phyloP scores from a whole-genome alignment of 495 filamentous ascomycete genomes.

The Melanomma pulvis-pyrius region DNA sequence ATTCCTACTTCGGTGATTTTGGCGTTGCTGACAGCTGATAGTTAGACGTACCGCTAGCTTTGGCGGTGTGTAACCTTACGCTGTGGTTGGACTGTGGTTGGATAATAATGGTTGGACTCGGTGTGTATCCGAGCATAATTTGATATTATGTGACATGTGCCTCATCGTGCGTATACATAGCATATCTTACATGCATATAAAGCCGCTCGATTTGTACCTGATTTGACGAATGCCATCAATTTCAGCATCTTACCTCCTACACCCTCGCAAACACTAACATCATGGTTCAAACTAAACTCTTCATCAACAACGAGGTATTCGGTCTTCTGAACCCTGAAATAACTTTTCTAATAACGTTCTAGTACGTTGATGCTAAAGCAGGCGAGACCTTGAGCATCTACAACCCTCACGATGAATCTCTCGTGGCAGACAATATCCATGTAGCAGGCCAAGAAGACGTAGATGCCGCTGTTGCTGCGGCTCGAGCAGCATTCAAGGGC shows the following conservation, averaged over 20 bases:
- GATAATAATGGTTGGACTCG: not conserved
- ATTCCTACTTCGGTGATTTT: no score
- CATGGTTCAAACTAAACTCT: constrained; percentile 34
- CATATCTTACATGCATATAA: no score
- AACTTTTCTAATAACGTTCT: constrained; percentile 4
- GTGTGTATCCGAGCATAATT: not conserved
- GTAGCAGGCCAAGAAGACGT: constrained; percentile 37
- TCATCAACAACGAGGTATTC: constrained; percentile 45
- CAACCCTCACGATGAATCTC: constrained; percentile 33
- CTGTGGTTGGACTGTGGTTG: not conserved
- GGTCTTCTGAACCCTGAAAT: no score
- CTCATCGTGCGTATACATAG: not conserved
- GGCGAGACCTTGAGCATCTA: constrained; percentile 33
- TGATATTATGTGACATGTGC: not conserved
- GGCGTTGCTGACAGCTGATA: not conserved
- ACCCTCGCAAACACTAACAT: not conserved
- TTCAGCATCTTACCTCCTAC: not conserved
- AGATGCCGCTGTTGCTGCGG: constrained; percentile 38
- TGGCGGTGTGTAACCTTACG: not conserved
- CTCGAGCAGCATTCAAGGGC: constrained; percentile 35
- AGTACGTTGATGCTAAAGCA: constrained; percentile 39
- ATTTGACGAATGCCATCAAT: no score
- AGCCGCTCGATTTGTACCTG: no score
- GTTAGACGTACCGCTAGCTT: not conserved
- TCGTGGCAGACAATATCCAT: constrained; percentile 35